Base-by-base conservation (phyloP, 768 basidiomycete genomes). In the Holtermanniella nyarrowii region DNA sequence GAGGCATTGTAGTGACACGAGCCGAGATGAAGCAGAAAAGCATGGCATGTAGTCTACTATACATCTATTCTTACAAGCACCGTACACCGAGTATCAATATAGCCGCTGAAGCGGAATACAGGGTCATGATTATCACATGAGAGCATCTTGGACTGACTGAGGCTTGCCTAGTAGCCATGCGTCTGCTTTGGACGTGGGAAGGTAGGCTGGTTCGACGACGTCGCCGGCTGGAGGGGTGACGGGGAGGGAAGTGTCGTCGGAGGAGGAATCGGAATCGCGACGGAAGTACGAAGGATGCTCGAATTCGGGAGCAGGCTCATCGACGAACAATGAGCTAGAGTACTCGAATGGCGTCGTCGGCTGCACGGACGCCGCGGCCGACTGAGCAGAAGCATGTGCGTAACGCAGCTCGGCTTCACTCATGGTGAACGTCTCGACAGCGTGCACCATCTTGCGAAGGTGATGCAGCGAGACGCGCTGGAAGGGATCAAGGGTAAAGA, bases 401-500 rank as follows among this genome's bases (percentile, higher is more conserved):
- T 40, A 26, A 11, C 52, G 50, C 11, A 80, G 66, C 58, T 81
- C 79, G 37, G 74, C 73, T 21, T 78, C 75, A 23, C 74, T 72
- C 74, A 79, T 74, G 63, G 79, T 83, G 74, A 88, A 83, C 3
- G 78, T 77, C 26, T 79, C 76, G 25, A 84, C 72, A 7, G 70
- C 67, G 18, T 78, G 58, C 59, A 91, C 76, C 48, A 77, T 77
- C 46, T 68, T 56, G 23, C 83, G 78, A 3, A 90, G 75, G 4
- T 81, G 77, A 4, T 74, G 69, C 40, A 91, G 73, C n/a, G 79
- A 74, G 47, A 84, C 80, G 25, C 87, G 82, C 10, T 72, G 62
- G 24, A 65, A 52, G 3, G 85, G 82, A 62, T 85, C 79, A 47
- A 82, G 69, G n/a, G 75, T 70, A 73, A 90, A 88, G 54, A 87